phyloP scores from a whole-genome alignment of 1,284 basidiomycete genomes.

The Fomes fomentarius region DNA sequence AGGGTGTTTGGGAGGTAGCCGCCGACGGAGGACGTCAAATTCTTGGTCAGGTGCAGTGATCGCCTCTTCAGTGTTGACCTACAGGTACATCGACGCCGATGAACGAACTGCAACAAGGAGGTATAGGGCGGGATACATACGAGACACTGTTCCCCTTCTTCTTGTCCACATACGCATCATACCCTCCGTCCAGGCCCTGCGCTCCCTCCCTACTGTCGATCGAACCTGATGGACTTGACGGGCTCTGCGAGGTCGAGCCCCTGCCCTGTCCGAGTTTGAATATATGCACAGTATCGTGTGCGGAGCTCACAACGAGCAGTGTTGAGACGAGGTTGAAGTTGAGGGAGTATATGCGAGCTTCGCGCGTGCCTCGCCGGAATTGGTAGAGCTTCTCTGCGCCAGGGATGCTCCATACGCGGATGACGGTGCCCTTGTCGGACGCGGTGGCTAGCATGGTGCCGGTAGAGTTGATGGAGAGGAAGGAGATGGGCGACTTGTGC shows the following conservation, averaged over 20 bases:
- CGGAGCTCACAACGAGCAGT: constrained; percentile 87
- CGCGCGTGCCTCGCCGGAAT: constrained; percentile 89
- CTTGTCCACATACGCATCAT: constrained; percentile 75
- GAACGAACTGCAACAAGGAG: background rate
- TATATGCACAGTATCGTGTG: constrained; percentile 97
- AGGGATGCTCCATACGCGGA: constrained; percentile 92
- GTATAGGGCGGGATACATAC: constrained; percentile 12
- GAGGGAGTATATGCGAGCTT: constrained; percentile 88
- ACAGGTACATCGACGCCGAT: background rate
- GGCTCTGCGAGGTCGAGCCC: constrained; percentile 27
- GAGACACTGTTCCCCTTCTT: constrained; percentile 63
- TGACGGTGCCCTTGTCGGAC: constrained; percentile 96
- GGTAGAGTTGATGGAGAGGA: constrained; percentile 83
- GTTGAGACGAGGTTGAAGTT: constrained; percentile 89
- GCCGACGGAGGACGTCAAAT: constrained; percentile 81
- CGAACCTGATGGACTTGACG: constrained; percentile 62
- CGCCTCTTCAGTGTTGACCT: constrained; percentile 68
- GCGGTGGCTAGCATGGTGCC: constrained; percentile 94
- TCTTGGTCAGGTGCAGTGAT: constrained; percentile 81
- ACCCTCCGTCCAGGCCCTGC: constrained; percentile 66
- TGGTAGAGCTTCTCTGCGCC: constrained; percentile 94
- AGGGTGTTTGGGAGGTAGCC: constrained; percentile 90
- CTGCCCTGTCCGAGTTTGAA: constrained; percentile 75
- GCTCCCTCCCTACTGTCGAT: constrained; percentile 65
- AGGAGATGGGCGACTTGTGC: constrained; percentile 93